phyloP scores from a whole-genome alignment of 306 rosid species.

The Acacia crassicarpa region DNA sequence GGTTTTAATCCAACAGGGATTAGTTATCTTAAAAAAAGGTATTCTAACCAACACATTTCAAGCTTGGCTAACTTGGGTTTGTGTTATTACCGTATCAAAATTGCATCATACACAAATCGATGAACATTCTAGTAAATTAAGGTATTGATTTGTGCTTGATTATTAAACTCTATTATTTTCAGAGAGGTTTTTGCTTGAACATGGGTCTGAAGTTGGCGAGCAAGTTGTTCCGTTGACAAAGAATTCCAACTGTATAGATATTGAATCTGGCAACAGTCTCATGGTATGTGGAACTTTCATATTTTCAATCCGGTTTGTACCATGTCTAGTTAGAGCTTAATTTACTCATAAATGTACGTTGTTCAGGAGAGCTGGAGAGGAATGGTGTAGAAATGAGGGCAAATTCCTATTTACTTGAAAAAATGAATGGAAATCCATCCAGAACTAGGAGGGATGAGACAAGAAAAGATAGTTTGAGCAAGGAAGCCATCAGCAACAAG shows the following conservation, averaged over 20 bases:
- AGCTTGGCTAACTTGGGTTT: constrained; percentile 16
- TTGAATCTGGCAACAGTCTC: constrained; percentile 57
- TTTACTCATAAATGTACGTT: constrained; percentile 12
- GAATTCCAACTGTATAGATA: constrained; percentile 65
- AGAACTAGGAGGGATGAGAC: constrained; percentile 48
- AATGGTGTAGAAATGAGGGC: constrained; percentile 59
- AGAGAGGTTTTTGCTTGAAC: constrained; percentile 95
- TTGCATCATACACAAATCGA: constrained; percentile 2
- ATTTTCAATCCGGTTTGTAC: neutral
- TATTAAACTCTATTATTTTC: constrained; percentile 28
- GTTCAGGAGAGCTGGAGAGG: constrained; percentile 71
- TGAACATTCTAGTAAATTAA: neutral
- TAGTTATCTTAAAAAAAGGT: constrained; percentile 87
- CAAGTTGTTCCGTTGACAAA: constrained; percentile 90
- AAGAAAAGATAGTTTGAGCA: constrained; percentile 62
- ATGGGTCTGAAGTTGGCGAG: constrained; percentile 84
- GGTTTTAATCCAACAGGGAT: constrained; percentile 91
- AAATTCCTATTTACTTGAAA: constrained; percentile 39
- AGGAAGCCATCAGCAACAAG: constrained; percentile 82
- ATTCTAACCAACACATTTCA: constrained; percentile 20
- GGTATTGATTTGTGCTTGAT: constrained; percentile 3
- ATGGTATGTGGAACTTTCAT: constrained; percentile 43
- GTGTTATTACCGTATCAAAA: neutral
- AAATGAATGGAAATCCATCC: constrained; percentile 40
- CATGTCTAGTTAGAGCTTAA: constrained; percentile 20